Base-by-base conservation (phyloP, 2,329 filamentous ascomycete species). In the Colletotrichum tanaceti region DNA sequence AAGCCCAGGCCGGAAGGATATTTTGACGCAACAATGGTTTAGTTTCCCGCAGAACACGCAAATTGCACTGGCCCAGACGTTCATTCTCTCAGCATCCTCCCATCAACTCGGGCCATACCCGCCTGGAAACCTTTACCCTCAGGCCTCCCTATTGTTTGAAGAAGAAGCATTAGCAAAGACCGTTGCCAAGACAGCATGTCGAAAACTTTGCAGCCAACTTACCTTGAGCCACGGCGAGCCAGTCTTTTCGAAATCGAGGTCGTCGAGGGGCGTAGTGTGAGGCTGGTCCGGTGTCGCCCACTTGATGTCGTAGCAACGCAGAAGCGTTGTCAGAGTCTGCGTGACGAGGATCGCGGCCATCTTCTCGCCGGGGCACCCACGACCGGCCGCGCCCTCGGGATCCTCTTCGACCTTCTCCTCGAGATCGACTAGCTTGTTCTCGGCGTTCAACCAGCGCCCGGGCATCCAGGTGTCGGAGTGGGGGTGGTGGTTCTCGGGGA, bases 391-490 rank as follows among this genome's bases (percentile, higher is more conserved):
- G 39, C 43, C 64, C 58, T 47, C 53, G 16, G 63, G 13, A 35
- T 35, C 32, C 11, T 58, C 61, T 9, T 43, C 43, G 18, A 11
- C 32, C 22, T n/a, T 65, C 11, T 53, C 52, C 13, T 57, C 64
- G 24, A 65, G 18, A 14, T 53, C 43, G 10, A 68, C 53, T 2
- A 72, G 60, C 54, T 64, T 67, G 50, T 64, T 70, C 28, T 64
- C 58, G 14, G 54, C 64, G 24, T 64, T 65, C 44, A 74, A 68
- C 73, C 72, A 74, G 9, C 73, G 63, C 7, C 62, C 50, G 1
- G 71, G 73, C 47, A 69, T 43, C 70, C 70, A 74, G 11, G 58
- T 55, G 49, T 73, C 66, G 0, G 66, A 57, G 14, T 60, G 49
- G 22, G 54, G 41, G 24, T 49, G 41, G 24, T 49, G 71, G 41